phyloP scores from a whole-genome alignment of 2,329 filamentous ascomycete species.

The Myriosclerotinia curreyana region DNA sequence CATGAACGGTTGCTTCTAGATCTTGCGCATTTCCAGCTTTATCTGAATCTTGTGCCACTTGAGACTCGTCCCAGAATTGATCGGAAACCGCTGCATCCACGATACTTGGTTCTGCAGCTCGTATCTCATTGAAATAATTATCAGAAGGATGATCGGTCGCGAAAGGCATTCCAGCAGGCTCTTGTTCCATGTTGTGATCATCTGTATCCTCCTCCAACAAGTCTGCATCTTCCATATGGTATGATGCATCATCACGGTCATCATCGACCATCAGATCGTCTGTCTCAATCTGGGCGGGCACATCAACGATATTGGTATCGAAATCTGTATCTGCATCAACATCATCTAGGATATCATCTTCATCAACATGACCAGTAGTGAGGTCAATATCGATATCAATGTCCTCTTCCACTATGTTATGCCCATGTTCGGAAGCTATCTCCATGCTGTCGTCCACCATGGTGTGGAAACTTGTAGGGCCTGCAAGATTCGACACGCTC shows the following conservation, averaged over 20 bases:
- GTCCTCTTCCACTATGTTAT: constrained; percentile 45
- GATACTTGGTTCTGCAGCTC: constrained; percentile 14
- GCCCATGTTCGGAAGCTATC: constrained; percentile 48
- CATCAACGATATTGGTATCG: constrained; percentile 20
- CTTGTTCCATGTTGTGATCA: constrained; percentile 31
- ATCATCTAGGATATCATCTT: constrained; percentile 58
- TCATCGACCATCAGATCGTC: constrained; percentile 49
- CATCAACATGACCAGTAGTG: constrained; percentile 45
- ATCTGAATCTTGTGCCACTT: not conserved
- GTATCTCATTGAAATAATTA: constrained; percentile 10
- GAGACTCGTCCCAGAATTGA: constrained; percentile 13
- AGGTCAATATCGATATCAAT: constrained; percentile 60
- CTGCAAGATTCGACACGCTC: constrained; percentile 18
- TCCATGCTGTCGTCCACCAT: constrained; percentile 52
- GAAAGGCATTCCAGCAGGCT: constrained; percentile 27
- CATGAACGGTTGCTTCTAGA: constrained; percentile 8
- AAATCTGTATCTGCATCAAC: constrained; percentile 40
- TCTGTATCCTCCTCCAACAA: constrained; percentile 30
- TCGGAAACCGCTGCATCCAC: constrained; percentile 10
- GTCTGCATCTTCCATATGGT: constrained; percentile 41
- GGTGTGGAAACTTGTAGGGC: constrained; percentile 14
- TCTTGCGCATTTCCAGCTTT: constrained; percentile 6
- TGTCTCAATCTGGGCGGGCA: constrained; percentile 35
- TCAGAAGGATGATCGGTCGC: constrained; percentile 9
- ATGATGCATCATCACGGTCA: constrained; percentile 41